Evolutionary conservation across 73 alveolate species (phyloP).

Genomic region (Symbiodinium natans): DNA sequence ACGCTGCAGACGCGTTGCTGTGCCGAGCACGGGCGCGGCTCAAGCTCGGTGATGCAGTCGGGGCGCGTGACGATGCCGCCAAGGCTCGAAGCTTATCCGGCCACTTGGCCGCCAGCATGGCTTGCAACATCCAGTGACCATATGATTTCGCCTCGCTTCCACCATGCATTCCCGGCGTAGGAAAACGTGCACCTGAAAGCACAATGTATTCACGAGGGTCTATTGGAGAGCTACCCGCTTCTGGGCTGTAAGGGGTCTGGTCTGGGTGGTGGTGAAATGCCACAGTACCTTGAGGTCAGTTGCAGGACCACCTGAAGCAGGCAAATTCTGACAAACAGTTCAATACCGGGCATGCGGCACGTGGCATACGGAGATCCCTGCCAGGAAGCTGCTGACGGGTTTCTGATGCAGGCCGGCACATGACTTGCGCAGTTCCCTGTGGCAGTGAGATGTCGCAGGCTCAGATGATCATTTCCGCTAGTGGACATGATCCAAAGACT

Average conservation of each 20-base stretch:
- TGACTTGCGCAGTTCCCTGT: not conserved
- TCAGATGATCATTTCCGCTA: not conserved
- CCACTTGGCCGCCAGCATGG: not conserved
- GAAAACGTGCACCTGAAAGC: no score
- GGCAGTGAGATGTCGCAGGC: not conserved
- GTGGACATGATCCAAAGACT: not conserved
- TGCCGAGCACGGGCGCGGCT: slow-evolving; percentile 74
- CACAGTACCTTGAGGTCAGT: not conserved
- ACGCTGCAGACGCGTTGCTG: slow-evolving; percentile 27
- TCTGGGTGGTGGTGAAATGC: not conserved
- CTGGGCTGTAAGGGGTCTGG: not conserved
- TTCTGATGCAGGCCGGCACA: slow-evolving; percentile 36
- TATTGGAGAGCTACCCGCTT: no score
- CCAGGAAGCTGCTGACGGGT: slow-evolving; percentile 58
- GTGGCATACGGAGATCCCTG: no score
- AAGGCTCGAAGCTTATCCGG: slow-evolving; percentile 35
- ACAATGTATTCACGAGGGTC: no score
- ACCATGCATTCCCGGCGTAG: no score
- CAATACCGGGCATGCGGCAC: no score
- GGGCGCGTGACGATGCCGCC: slow-evolving; percentile 47
- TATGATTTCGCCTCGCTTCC: no score
- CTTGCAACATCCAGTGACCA: no score
- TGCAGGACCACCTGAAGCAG: slow-evolving; percentile 11
- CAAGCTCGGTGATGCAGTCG: not conserved
- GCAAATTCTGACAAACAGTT: no score